Evolutionary conservation across 2,329 filamentous ascomycete genomes (phyloP), one percentile per base, ranked within the genome.

Genomic region (Penicillium sp.): DNA sequence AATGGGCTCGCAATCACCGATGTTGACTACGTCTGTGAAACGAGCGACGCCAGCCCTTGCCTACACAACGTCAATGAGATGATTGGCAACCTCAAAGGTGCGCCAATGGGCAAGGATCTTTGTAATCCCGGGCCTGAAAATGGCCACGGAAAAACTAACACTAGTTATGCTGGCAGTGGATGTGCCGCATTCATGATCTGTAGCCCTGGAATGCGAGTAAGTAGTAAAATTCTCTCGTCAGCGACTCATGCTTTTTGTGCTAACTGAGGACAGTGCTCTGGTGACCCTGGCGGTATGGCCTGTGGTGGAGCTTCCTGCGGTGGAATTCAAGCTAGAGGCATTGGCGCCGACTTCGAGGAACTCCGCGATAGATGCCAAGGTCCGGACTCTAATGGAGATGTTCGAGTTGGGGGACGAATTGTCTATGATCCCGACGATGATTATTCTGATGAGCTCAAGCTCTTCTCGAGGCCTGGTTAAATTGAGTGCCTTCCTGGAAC

Each of bases 401-500:
- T 44, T 44, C 40, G 40, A n/a, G 23, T 44, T 26, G 40, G 40
- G 7, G 40, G 40, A n/a, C 31, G 31, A n/a, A n/a, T 34, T n/a
- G 6, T 4, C 14, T 34, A 21, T 11, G 23, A 14, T 28, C 19
- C 9, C 9, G 10, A 7, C 14, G 10, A 5, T 26, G 40, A 44
- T 11, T 9, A n/a, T n/a, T n/a, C n/a, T n/a, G n/a, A n/a, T n/a
- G n/a, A n/a, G n/a, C n/a, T n/a, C n/a, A 44, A 44, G 40, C 40
- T 44, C 23, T 44, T 44, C 23, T 44, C 40, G 4, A 44, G 26
- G 23, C 40, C 40, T 26, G 40, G 40, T 44, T 44, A n/a, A 44
- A 44, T 42, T 42, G n/a, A n/a, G n/a, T n/a, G n/a, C n/a, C n/a
- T n/a, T n/a, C n/a, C n/a, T n/a, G n/a, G n/a, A n/a, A n/a, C n/a